Percentiles rank a stretch among this genome's conserved stretches.
phyloP scores from a whole-genome alignment of 2,329 filamentous ascomycete genomes.

The Paraphaeosphaeria minitans region DNA sequence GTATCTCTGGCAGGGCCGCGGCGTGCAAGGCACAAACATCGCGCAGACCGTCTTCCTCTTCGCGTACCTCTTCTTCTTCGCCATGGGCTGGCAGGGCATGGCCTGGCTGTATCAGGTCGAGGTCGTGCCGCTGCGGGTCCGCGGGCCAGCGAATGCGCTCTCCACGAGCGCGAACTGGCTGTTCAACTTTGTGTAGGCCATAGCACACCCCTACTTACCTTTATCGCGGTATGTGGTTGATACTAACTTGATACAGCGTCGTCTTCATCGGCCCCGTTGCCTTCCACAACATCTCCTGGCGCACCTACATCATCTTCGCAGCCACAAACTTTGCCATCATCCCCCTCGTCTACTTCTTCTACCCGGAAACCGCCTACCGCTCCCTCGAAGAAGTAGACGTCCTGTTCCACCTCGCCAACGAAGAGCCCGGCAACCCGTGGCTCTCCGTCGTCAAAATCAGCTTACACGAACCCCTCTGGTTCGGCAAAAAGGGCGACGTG shows the following conservation, averaged over 20 bases:
- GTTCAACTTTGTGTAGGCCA: conserved; percentile 55
- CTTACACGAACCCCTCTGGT: conserved; percentile 59
- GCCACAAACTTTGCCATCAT: conserved; percentile 57
- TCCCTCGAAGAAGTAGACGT: conserved; percentile 71
- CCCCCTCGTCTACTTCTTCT: conserved; percentile 63
- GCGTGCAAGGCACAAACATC: conserved; percentile 34
- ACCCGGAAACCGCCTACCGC: conserved; percentile 62
- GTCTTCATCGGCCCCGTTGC: conserved; percentile 69
- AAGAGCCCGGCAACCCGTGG: conserved; percentile 54
- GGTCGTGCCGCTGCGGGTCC: conserved; percentile 85
- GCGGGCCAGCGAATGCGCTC: conserved; percentile 82
- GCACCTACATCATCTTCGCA: conserved; percentile 65
- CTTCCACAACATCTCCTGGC: conserved; percentile 59
- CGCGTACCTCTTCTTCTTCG: conserved; percentile 91
- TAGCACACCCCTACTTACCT: not conserved
- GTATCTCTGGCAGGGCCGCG: conserved; percentile 30
- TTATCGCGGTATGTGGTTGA: not conserved
- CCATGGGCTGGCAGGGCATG: conserved; percentile 76
- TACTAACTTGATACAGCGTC: conserved; percentile 54
- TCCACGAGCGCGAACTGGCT: conserved; percentile 92
- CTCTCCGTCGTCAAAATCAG: conserved; percentile 57
- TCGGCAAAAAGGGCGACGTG: conserved; percentile 61
- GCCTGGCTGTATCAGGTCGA: conserved; percentile 71
- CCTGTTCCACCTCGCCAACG: conserved; percentile 61
- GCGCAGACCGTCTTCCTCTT: conserved; percentile 71